Percentiles rank a stretch among this genome's conserved stretches.
These are phyloP conservation scores for Petunia secreta DNA, from an alignment of 257 asterid genomes.

Conservation along the genomic window DNA sequence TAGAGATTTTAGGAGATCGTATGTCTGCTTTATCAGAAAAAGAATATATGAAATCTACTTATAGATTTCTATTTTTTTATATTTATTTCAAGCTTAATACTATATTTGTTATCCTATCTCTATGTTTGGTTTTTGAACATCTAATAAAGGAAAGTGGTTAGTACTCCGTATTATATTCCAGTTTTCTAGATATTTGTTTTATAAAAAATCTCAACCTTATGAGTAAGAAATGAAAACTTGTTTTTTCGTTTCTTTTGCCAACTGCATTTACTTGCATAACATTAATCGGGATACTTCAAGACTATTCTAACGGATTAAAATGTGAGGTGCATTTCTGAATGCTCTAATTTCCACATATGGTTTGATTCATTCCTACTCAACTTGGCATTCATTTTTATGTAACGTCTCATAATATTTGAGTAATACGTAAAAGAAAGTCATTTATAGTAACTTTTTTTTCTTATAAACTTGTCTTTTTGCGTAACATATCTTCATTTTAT, in stretches of 20 bases:
- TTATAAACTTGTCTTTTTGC: background rate
- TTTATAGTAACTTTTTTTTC: background rate
- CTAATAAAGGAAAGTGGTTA: background rate
- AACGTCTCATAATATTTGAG: background rate
- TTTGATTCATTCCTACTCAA: background rate
- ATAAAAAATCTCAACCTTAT: background rate
- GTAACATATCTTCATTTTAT: background rate
- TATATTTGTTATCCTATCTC: background rate
- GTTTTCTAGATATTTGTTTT: background rate
- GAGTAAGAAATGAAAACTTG: background rate
- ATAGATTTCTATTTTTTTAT: background rate
- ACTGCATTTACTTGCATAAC: background rate
- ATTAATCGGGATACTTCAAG: no score
- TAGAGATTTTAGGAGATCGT: background rate
- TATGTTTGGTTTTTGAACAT: background rate
- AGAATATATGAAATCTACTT: background rate
- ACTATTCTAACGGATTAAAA: background rate
- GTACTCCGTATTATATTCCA: background rate
- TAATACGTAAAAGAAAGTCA: background rate
- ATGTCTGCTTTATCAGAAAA: background rate
- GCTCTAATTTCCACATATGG: background rate
- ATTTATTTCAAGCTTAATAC: background rate
- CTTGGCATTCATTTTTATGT: background rate
- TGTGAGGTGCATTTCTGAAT: background rate
- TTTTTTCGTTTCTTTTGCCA: background rate